Evolutionary conservation across 768 basidiomycete species (phyloP).

Genomic region (Naematelia encephala): DNA sequence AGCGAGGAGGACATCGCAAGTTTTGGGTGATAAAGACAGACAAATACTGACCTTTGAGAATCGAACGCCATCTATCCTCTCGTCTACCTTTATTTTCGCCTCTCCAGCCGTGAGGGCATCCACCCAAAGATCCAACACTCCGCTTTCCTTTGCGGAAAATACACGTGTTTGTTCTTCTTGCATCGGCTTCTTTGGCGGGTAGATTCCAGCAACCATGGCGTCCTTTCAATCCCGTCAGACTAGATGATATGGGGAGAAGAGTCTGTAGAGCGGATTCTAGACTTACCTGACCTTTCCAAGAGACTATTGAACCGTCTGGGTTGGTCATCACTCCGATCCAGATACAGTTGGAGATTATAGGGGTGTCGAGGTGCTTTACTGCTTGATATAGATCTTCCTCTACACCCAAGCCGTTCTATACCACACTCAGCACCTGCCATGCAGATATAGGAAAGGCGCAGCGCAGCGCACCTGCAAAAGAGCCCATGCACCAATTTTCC

Average conservation of each 20-base stretch:
- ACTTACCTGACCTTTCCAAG: slow-evolving; percentile 32
- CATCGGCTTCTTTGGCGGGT: slow-evolving; percentile 10
- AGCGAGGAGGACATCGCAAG: not conserved
- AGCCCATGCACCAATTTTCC: slow-evolving; percentile 56
- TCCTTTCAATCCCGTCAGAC: not conserved
- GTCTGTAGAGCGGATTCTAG: too few species aligned
- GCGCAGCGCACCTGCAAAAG: slow-evolving; percentile 56
- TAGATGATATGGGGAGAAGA: too few species aligned
- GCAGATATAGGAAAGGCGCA: not conserved
- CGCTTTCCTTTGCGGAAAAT: slow-evolving; percentile 20
- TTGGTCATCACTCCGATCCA: slow-evolving; percentile 43
- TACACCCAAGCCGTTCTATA: slow-evolving; percentile 69
- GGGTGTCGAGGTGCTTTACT: slow-evolving; percentile 26
- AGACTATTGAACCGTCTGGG: slow-evolving; percentile 30
- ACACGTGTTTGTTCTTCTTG: slow-evolving; percentile 1
- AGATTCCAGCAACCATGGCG: slow-evolving; percentile 6
- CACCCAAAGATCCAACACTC: slow-evolving; percentile 23
- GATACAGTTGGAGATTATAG: slow-evolving; percentile 36
- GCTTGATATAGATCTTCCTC: slow-evolving; percentile 65
- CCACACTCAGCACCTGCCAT: slow-evolving; percentile 4
- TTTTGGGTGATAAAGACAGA: not conserved
- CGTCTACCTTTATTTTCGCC: slow-evolving; percentile 12
- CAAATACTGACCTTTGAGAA: slow-evolving; percentile 24
- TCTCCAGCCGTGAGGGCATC: slow-evolving; percentile 28
- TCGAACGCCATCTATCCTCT: slow-evolving; percentile 27